These are phyloP conservation scores for Lipomyces yamanashiensis DNA, from an alignment of 805 yeast species.

Conservation along the genomic window DNA sequence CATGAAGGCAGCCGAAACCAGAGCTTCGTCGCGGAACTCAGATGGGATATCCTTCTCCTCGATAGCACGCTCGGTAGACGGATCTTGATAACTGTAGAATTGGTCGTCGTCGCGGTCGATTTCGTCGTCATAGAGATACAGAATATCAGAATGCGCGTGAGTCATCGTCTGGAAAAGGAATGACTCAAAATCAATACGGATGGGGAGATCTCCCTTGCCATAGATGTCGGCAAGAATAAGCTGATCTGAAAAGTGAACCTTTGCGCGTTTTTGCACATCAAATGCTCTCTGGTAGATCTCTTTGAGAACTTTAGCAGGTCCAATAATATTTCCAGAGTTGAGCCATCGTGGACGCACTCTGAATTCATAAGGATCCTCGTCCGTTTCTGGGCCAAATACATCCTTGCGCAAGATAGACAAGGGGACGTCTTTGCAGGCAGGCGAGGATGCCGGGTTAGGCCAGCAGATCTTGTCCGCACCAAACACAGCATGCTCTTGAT, in stretches of 20 bases:
- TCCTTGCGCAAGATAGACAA: slow-evolving; percentile 21
- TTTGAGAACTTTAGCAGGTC: slow-evolving; percentile 24
- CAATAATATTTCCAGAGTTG: slow-evolving; percentile 35
- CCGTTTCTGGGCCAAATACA: slow-evolving; percentile 33
- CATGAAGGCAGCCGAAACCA: slow-evolving; percentile 19
- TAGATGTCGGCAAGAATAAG: slow-evolving; percentile 34
- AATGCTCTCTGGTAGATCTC: slow-evolving; percentile 31
- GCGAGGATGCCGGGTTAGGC: slow-evolving; percentile 29
- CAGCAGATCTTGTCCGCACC: slow-evolving; percentile 38
- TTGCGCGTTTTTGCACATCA: slow-evolving; percentile 27
- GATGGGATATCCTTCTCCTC: slow-evolving; percentile 12
- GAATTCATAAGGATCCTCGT: slow-evolving; percentile 22
- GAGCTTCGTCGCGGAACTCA: slow-evolving; percentile 15
- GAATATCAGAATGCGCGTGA: slow-evolving; percentile 32
- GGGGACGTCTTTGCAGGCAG: slow-evolving; percentile 34
- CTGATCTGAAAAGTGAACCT: slow-evolving; percentile 31
- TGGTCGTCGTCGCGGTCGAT: slow-evolving; percentile 19
- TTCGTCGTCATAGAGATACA: slow-evolving; percentile 30
- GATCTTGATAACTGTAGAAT: slow-evolving; percentile 5
- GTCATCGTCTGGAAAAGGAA: slow-evolving; percentile 37
- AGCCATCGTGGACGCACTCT: slow-evolving; percentile 35
- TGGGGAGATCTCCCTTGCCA: slow-evolving; percentile 32
- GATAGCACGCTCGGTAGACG: slow-evolving; percentile 4
- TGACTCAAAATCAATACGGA: slow-evolving; percentile 32
- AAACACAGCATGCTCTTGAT: slow-evolving; percentile 26